Conservation (phyloP, 352 stramenopile genomes). For the Globisporangium cederbergense region DNA sequence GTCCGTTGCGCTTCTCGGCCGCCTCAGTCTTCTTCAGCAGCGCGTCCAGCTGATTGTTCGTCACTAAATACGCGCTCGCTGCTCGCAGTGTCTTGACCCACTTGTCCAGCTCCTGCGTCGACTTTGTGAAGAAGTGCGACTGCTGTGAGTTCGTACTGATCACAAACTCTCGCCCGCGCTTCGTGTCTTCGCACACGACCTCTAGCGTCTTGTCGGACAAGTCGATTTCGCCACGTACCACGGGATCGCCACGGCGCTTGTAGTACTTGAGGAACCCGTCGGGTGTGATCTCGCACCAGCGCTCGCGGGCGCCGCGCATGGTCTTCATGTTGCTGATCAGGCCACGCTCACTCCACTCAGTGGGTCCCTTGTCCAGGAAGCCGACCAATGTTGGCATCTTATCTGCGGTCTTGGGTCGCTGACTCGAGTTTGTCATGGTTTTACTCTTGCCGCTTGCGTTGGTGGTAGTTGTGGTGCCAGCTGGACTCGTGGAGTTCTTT, state of each 20-base stretch:
- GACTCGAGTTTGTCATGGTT: conserved; percentile 2
- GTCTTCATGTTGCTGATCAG: conserved; percentile 84
- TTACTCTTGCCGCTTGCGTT: background rate
- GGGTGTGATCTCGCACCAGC: conserved; percentile 77
- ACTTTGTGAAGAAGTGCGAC: conserved; percentile 85
- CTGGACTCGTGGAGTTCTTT: conserved; percentile 9
- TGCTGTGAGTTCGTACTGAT: conserved; percentile 80
- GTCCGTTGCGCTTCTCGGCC: conserved; percentile 17
- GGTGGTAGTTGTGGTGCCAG: conserved; percentile 20
- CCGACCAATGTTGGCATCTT: conserved; percentile 74
- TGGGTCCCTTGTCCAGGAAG: conserved; percentile 86
- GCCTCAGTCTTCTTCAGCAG: conserved; percentile 29
- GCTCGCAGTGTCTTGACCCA: conserved; percentile 80
- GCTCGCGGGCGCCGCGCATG: conserved; percentile 80
- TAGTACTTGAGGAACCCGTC: conserved; percentile 83
- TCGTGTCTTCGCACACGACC: conserved; percentile 74
- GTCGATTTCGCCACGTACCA: conserved; percentile 82
- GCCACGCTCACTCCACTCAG: conserved; percentile 73
- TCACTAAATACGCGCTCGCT: conserved; percentile 62
- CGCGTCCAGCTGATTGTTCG: conserved; percentile 33
- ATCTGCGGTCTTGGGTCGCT: conserved; percentile 32
- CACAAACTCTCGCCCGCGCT: conserved; percentile 74
- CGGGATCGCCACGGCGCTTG: conserved; percentile 79
- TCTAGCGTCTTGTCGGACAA: conserved; percentile 76
- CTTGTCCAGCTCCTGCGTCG: conserved; percentile 57